Evolutionary conservation across 176 grass and related monocot species (phyloP), one percentile per base, ranked within the genome.

Genomic region (Rhynchospora pubera): DNA sequence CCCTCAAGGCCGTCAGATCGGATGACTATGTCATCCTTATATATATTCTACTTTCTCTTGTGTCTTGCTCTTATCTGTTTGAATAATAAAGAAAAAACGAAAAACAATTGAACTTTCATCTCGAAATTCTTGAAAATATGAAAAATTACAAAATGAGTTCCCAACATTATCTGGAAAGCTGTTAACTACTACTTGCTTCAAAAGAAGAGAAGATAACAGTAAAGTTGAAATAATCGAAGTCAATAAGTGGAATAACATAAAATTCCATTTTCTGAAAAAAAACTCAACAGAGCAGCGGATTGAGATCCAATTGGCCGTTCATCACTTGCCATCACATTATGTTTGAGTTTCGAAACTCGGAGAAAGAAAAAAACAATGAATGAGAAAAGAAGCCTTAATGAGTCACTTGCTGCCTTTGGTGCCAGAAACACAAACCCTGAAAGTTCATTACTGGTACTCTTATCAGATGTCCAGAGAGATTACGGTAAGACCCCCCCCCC

Each of bases 281-380:
- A n/a, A n/a, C n/a, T n/a, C n/a, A n/a, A n/a, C n/a, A n/a, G n/a
- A n/a, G n/a, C n/a, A n/a, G n/a, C n/a, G n/a, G n/a, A n/a, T n/a
- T n/a, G n/a, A n/a, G n/a, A n/a, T n/a, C n/a, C 95, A 81, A 94
- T 98, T 73, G 95, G 92, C 9, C 90, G 87, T 71, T 93, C 95
- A 90, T 98, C 92, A 84, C 85, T 94, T 46, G 88, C 90, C 95
- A 98, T 98, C 79, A 85, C 89, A 14, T 86, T 92, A 56, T 98
- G 89, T 85, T 98, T 98, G 84, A 98, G 85, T 83, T 93, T 98
- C 74, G 94, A 65, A 86, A 98, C 89, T 81, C 92, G 39, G 65
- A 58, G 44, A 72, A 84, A 78, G 28, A n/a, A 82, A 34, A 82
- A 34, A 34, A 34, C 3, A 34, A 34, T 34, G 32, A 34, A 8